Conservation (phyloP, 176 grass and related monocot species). For the Guadua angustifolia region DNA sequence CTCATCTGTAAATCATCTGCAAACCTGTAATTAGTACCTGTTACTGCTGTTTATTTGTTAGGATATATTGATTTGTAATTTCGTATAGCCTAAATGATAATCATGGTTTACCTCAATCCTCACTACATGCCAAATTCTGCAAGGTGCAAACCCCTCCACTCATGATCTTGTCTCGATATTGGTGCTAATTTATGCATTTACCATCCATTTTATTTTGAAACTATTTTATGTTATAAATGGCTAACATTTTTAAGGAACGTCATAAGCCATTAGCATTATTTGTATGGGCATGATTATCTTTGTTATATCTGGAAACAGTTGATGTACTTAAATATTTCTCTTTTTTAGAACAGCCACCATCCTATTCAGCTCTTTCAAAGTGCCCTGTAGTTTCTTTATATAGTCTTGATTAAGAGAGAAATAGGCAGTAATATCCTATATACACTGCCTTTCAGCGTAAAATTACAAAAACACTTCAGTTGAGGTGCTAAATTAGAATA, state of each 20-base stretch:
- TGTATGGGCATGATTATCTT: neutral
- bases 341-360: neutral
- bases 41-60: slow-evolving; percentile 29
- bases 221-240: neutral
- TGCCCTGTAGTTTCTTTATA: neutral
- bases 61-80: slow-evolving; percentile 24
- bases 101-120: neutral
- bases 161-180: slow-evolving; percentile 1
- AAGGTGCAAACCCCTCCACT: neutral
- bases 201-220: neutral
- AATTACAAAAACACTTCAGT: neutral
- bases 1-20: slow-evolving; percentile 82
- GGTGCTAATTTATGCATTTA: neutral
- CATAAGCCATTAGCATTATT: neutral
- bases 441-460: neutral
- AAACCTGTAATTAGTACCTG: slow-evolving; percentile 45
- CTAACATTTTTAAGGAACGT: neutral
- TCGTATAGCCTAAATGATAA: slow-evolving; percentile 23
- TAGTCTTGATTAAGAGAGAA: neutral
- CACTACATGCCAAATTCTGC: neutral
- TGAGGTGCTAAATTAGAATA: slow-evolving; percentile 19
- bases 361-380: neutral
- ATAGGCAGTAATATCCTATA: neutral
- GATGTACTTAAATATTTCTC: neutral
- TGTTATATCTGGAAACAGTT: neutral